phyloP scores from a whole-genome alignment of 306 rosid species.

The Lagenaria siceraria region DNA sequence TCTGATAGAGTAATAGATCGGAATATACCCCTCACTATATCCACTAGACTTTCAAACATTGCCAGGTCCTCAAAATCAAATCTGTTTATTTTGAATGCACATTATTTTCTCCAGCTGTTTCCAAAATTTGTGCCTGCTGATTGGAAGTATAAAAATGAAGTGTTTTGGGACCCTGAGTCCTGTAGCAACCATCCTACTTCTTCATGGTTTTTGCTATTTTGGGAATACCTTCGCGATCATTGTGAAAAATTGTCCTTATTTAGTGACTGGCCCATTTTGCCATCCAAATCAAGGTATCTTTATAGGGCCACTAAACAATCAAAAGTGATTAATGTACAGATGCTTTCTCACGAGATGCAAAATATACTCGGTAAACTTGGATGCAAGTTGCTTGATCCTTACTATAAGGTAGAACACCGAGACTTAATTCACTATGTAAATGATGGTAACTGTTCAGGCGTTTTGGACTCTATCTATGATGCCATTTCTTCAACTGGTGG shows the following conservation, averaged over 20 bases:
- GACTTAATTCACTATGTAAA: constrained; percentile 58
- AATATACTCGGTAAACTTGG: constrained; percentile 59
- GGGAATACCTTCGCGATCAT: constrained; percentile 60
- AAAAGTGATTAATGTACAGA: constrained; percentile 56
- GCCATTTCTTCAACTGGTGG: constrained; percentile 35
- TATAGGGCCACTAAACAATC: constrained; percentile 53
- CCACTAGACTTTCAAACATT: constrained; percentile 62
- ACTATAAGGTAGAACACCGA: constrained; percentile 54
- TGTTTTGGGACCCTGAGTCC: constrained; percentile 64
- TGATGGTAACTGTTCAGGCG: constrained; percentile 55
- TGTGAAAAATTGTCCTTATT: constrained; percentile 45
- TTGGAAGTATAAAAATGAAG: constrained; percentile 75
- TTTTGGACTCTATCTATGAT: constrained; percentile 56
- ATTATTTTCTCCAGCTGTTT: constrained; percentile 55
- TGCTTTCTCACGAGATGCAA: constrained; percentile 41
- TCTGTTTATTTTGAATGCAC: constrained; percentile 37
- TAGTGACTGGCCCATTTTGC: constrained; percentile 92
- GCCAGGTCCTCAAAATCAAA: constrained; percentile 78
- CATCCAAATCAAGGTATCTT: constrained; percentile 66
- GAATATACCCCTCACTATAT: constrained; percentile 40
- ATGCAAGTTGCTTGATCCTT: constrained; percentile 53
- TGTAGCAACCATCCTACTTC: constrained; percentile 59
- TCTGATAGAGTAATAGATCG: constrained; percentile 59
- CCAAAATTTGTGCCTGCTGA: constrained; percentile 68
- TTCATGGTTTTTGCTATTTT: constrained; percentile 66